These are phyloP conservation scores for Vanrija sp. DNA, from an alignment of 1,284 basidiomycete genomes.

Conservation along the genomic window DNA sequence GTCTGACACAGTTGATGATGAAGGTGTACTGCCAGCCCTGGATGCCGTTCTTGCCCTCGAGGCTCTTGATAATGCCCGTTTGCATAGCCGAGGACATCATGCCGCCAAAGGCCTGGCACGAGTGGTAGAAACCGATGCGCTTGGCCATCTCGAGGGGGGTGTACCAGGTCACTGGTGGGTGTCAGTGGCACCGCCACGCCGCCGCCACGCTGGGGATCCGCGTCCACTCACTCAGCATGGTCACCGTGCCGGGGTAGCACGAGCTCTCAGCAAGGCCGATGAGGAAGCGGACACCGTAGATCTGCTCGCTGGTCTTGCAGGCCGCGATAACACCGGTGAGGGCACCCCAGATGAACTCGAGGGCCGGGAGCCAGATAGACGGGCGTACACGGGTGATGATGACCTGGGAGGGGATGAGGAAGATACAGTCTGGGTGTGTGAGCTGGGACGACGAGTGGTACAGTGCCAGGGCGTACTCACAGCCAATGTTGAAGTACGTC, in stretches of 20 bases:
- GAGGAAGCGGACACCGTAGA: conserved; percentile 27
- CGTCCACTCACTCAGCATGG: conserved; percentile 16
- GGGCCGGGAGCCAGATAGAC: conserved; percentile 17
- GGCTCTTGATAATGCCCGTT: conserved; percentile 11
- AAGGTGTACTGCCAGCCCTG: conserved; percentile 54
- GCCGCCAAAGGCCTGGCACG: conserved; percentile 14
- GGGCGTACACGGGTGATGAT: conserved; percentile 23
- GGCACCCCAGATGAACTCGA: conserved; percentile 26
- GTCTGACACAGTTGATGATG: conserved; percentile 22
- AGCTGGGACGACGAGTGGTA: background rate
- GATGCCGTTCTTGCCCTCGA: conserved; percentile 9
- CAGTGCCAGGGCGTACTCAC: background rate
- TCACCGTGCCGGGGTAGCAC: conserved; percentile 27
- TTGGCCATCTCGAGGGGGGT: conserved; percentile 25
- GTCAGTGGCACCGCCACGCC: background rate
- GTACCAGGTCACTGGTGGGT: conserved; percentile 21
- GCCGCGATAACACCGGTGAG: conserved; percentile 25
- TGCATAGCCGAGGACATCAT: conserved; percentile 18
- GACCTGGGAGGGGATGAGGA: conserved; percentile 26
- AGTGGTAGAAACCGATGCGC: conserved; percentile 22
- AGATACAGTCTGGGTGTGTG: conserved; percentile 22
- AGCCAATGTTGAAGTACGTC: conserved; percentile 39
- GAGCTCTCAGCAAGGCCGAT: conserved; percentile 25
- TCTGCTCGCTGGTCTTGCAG: conserved; percentile 18
- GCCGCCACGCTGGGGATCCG: background rate